Base-by-base conservation (phyloP, 441 rosid genomes). In the Croton setiger region DNA sequence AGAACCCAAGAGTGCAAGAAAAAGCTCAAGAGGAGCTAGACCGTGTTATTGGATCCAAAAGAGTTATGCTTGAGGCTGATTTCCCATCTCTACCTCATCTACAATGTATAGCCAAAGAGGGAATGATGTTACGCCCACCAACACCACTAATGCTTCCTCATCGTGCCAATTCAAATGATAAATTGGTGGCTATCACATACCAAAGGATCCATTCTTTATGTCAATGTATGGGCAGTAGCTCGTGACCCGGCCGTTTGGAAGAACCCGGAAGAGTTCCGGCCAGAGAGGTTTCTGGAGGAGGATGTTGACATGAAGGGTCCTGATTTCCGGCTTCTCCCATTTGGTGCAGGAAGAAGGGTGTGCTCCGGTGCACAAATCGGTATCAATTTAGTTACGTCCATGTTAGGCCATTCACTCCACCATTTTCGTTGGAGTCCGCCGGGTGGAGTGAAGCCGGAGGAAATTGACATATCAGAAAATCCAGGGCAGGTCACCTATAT, bases 121-220 rank as follows among this genome's bases (percentile, higher is more conserved):
- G 92, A 6, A 66, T 93, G 11, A 78, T 96, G 78, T 33, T 91
- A 63, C 98, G 91, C 67, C 97, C 98, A 0, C 98, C 96, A 7
- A 93, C 97, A 9, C 98, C 97, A 3, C 81, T 91, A 11, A 91
- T 91, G 97, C 89, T 93, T 4, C 98, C 98, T 52, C 95, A 93
- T 76, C 80, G 90, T 1, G 72, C 93, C 73, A 89, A 74, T 51
- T 72, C 91, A 13, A 73, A 87, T n/a, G 96, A 91, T 33, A 89
- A 54, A 69, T 93, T 12, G 88, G 93, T 0, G 98, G 97, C 71
- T 93, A 93, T 47, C 94, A 93, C 67, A 74, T 93, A 48, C 96
- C 98, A 0, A 91, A 86, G 77, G 96, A 33, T 91, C 98, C 23
- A 87, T 80, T 64, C 89, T 93, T 6, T 94, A 86, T 18, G 97